These are phyloP conservation scores for Quercus agrifolia DNA, from an alignment of 306 rosid genomes.

Conservation along the genomic window DNA sequence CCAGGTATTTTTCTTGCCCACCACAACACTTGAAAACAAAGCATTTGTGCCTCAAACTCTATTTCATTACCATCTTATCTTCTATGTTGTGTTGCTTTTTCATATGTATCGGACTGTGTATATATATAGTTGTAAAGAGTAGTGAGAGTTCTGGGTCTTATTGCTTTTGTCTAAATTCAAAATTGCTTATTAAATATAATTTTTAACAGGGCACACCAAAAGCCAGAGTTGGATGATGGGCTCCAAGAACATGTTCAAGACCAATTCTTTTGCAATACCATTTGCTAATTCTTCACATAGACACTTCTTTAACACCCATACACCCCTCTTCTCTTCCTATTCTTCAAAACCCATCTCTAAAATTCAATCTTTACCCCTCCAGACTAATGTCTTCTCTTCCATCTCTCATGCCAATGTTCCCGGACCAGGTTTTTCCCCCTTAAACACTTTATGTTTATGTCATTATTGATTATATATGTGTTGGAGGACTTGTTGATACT, in stretches of 20 bases:
- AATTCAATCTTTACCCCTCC: slow-evolving; percentile 36
- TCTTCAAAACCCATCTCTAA: background rate
- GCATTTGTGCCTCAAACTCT: too few species aligned
- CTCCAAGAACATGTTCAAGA: slow-evolving; percentile 35
- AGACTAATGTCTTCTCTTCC: slow-evolving; percentile 53
- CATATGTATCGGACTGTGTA: too few species aligned
- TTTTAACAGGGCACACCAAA: background rate
- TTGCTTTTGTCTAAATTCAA: too few species aligned
- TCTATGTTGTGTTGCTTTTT: too few species aligned
- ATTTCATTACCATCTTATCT: too few species aligned
- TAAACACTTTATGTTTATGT: background rate
- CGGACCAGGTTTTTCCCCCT: slow-evolving; percentile 32
- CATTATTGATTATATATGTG: background rate
- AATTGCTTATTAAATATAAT: too few species aligned
- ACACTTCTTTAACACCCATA: background rate
- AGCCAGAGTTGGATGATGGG: slow-evolving; percentile 29
- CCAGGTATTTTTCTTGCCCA: too few species aligned
- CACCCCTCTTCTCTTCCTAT: slow-evolving; percentile 23
- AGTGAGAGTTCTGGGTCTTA: too few species aligned
- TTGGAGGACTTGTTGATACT: background rate
- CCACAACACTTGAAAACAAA: too few species aligned
- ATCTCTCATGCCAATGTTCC: slow-evolving; percentile 38
- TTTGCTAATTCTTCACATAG: slow-evolving; percentile 20
- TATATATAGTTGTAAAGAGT: too few species aligned
- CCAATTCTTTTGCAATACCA: slow-evolving; percentile 33